Evolutionary conservation across 2,329 filamentous ascomycete species (phyloP).

Genomic region (Aureobasidium subglaciale): DNA sequence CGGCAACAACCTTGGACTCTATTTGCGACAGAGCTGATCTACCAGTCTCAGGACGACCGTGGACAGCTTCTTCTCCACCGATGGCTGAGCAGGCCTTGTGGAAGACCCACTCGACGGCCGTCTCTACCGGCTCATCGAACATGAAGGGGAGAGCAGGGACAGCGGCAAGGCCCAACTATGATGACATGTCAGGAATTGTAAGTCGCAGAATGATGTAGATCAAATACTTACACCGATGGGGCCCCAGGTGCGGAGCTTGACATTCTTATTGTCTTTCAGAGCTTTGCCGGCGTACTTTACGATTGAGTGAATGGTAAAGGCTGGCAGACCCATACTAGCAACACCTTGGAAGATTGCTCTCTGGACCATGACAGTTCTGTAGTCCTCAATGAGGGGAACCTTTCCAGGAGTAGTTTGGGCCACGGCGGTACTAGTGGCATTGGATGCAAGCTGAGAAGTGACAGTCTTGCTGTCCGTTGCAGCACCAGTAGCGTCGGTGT

Average conservation of each 20-base stretch:
- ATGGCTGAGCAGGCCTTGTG: conserved; percentile 70
- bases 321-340: conserved; percentile 88
- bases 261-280: conserved; percentile 76
- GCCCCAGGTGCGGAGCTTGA: conserved; percentile 69
- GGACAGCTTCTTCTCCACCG: conserved; percentile 57
- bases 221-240: conserved; percentile 72
- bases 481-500: conserved; percentile 22
- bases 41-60: conserved; percentile 32
- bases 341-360: conserved; percentile 83
- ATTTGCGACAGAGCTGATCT: conserved; percentile 31
- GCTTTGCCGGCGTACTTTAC: conserved; percentile 82
- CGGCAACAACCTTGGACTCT: conserved; percentile 25
- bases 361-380: conserved; percentile 82
- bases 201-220: neutral
- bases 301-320: conserved; percentile 88
- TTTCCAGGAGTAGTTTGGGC: conserved; percentile 30
- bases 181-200: conserved; percentile 19
- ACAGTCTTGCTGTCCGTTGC: conserved; percentile 31
- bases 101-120: conserved; percentile 84
- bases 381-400: conserved; percentile 77
- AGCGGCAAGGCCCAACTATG: conserved; percentile 51
- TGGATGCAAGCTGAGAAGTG: too few species aligned
- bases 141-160: conserved; percentile 78
- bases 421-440: conserved; percentile 18
- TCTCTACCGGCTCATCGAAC: conserved; percentile 89